Base-by-base conservation (phyloP, 2,329 filamentous ascomycete species). In the Madurella mycetomatis region DNA sequence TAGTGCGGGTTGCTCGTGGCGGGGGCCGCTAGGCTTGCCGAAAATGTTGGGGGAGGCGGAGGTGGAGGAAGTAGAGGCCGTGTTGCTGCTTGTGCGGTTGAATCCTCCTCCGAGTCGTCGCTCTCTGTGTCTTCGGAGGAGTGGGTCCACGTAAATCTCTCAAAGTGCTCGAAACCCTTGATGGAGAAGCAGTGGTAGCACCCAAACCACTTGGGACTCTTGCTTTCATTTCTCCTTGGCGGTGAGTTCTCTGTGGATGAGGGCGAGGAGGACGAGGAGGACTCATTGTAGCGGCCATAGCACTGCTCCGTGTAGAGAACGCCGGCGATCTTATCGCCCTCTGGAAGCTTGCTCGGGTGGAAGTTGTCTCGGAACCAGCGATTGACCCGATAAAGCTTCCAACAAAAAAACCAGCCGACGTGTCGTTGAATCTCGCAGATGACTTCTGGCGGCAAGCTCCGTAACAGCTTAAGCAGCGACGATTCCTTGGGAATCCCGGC, bases 111-210 rank as follows among this genome's bases (percentile, higher is more conserved):
- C 25, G 25, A 7, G 25, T 7, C 25, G 3, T 25, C 7, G 25
- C 25, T 25, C 25, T 7, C 25, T 25, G 25, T 7, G 25, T 25
- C 25, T 18, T 41, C 32, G n/a, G 39, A 43, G 2, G 18, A 15
- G 34, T 48, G 55, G 51, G 53, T 51, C 51, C 55, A 58, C 15
- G 51, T 56, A 41, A 58, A 60, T 2, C 56, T 41, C 41, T 65
- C 62, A 47, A 65, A 65, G 42, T 55, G 31, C 4, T 60, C 47
- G 9, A 55, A 53, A 2, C 25, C 30, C 40, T 53, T 56, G 37
- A 62, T 48, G 9, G 25, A 34, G 32, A 54, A 61, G 51, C 63
- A 65, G 44, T 62, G 58, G 25, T 64, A 65, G 44, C 63, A 65
- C 2, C 42, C 60, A 13, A 60, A 59, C 25, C 49, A 60, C 0